phyloP scores from a whole-genome alignment of 352 stramenopile genomes.

The Lagenidium sp. region DNA sequence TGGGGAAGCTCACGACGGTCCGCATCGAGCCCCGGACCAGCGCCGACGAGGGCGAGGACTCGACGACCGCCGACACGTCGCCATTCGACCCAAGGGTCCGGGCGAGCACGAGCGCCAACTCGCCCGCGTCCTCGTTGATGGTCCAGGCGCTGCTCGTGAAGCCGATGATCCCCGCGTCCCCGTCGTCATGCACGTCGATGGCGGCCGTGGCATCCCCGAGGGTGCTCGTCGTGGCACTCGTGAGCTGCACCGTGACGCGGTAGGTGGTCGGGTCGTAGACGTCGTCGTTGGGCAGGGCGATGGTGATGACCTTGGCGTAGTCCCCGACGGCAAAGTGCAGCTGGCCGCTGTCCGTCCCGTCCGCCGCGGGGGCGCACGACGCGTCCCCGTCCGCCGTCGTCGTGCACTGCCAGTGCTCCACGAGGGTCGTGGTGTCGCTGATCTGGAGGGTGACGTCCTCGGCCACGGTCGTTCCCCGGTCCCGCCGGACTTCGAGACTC shows the following conservation, averaged over 20 bases:
- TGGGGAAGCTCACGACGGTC: slow-evolving; percentile 18
- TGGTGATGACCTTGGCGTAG: slow-evolving; percentile 17
- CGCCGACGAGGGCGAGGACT: slow-evolving; percentile 20
- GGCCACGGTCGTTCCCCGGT: neutral
- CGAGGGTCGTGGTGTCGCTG: too few relatives aligned
- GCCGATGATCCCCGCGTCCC: slow-evolving; percentile 19
- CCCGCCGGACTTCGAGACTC: too few relatives aligned
- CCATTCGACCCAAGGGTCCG: slow-evolving; percentile 7
- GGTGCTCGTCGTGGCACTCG: slow-evolving; percentile 7
- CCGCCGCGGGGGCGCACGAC: neutral
- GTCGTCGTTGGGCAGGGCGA: slow-evolving; percentile 19
- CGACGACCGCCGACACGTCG: slow-evolving; percentile 14
- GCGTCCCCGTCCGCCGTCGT: neutral
- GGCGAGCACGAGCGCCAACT: slow-evolving; percentile 4
- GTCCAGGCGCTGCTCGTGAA: slow-evolving; percentile 12
- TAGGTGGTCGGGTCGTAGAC: slow-evolving; percentile 15
- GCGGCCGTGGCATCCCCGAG: slow-evolving; percentile 3
- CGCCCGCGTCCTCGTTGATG: slow-evolving; percentile 12
- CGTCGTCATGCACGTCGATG: slow-evolving; percentile 23
- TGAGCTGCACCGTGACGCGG: slow-evolving; percentile 15
- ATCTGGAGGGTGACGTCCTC: neutral
- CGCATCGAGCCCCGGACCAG: slow-evolving; percentile 16
- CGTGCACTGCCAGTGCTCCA: too few relatives aligned
- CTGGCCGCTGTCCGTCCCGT: slow-evolving; percentile 3
- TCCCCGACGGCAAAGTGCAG: slow-evolving; percentile 15